phyloP scores from a whole-genome alignment of 805 yeast genomes.

The Yarrowia yakushimensis region DNA sequence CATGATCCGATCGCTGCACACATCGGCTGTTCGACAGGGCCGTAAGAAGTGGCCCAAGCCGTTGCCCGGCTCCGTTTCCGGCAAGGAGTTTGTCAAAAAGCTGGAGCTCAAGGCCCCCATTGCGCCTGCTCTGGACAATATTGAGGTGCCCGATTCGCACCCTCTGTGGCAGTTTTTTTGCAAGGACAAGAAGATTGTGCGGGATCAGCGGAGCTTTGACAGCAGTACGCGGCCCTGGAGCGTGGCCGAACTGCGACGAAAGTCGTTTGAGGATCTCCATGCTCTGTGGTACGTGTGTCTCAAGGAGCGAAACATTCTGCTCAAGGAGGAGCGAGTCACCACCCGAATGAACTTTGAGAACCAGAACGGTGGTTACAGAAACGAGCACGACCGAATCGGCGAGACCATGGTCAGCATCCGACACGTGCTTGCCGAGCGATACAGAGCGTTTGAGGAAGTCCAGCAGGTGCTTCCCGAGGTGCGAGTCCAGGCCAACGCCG shows the following conservation, averaged over 20 bases:
- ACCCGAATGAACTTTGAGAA: slow-evolving; percentile 37
- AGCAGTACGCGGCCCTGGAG: slow-evolving; percentile 70
- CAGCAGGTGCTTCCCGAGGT: slow-evolving; percentile 45
- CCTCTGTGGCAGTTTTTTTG: slow-evolving; percentile 93
- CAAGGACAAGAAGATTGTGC: slow-evolving; percentile 54
- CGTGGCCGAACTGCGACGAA: slow-evolving; percentile 81
- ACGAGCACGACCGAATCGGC: slow-evolving; percentile 46
- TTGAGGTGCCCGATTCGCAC: slow-evolving; percentile 74
- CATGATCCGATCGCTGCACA: slow-evolving; percentile 23
- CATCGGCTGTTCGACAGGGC: slow-evolving; percentile 21
- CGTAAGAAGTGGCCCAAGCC: slow-evolving; percentile 26
- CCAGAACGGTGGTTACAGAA: slow-evolving; percentile 34
- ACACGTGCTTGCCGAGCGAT: slow-evolving; percentile 84
- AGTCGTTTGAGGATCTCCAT: slow-evolving; percentile 88
- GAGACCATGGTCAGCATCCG: slow-evolving; percentile 75
- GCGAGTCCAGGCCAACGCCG: slow-evolving; percentile 49
- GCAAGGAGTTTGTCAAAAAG: slow-evolving; percentile 9
- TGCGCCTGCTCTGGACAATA: slow-evolving; percentile 71
- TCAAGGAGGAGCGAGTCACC: slow-evolving; percentile 67
- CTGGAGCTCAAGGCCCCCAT: slow-evolving; percentile 69
- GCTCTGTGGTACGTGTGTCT: slow-evolving; percentile 83
- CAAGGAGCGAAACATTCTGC: slow-evolving; percentile 74
- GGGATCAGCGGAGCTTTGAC: slow-evolving; percentile 50
- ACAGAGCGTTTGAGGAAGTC: slow-evolving; percentile 62
- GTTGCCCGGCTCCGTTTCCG: slow-evolving; percentile 1